Evolutionary conservation across 2,329 filamentous ascomycete genomes (phyloP).

Genomic region (Bimuria novae-zelandiae): DNA sequence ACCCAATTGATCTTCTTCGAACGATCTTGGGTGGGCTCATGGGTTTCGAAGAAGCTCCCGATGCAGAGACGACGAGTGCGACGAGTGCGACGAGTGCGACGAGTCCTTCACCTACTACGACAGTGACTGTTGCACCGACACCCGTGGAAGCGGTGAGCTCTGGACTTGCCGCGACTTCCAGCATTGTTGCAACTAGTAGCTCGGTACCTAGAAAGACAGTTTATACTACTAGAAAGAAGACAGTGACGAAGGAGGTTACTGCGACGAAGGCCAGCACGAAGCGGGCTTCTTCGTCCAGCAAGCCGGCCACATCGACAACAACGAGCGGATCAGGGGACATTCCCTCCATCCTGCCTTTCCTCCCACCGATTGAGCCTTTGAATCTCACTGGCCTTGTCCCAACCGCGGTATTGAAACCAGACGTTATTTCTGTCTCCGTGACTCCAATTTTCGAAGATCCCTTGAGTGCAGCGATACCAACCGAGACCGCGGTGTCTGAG

Average conservation of each 20-base stretch:
- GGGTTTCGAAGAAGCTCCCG: not conserved
- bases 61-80: not conserved
- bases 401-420: not conserved
- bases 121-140: slow-evolving; percentile 5
- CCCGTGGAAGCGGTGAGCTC: not conserved
- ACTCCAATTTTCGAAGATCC: not conserved
- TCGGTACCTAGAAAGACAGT: not conserved
- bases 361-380: not conserved
- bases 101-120: not conserved
- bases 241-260: not conserved
- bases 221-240: not conserved
- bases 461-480: not conserved
- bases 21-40: slow-evolving; percentile 5
- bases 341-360: not conserved
- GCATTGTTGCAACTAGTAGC: not conserved
- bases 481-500: not conserved
- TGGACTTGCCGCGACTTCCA: not conserved
- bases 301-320: not conserved
- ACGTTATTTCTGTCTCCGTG: not conserved
- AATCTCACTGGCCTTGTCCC: not conserved
- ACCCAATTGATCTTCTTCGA: slow-evolving; percentile 10
- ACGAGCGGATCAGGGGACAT: not conserved
- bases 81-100: not conserved
- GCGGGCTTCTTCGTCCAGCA: not conserved
- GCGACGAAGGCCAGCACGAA: not conserved